Percentiles rank a stretch among this genome's conserved stretches.
Evolutionary conservation across 768 basidiomycete genomes (phyloP).

Genomic region (Termitomyces sp.): DNA sequence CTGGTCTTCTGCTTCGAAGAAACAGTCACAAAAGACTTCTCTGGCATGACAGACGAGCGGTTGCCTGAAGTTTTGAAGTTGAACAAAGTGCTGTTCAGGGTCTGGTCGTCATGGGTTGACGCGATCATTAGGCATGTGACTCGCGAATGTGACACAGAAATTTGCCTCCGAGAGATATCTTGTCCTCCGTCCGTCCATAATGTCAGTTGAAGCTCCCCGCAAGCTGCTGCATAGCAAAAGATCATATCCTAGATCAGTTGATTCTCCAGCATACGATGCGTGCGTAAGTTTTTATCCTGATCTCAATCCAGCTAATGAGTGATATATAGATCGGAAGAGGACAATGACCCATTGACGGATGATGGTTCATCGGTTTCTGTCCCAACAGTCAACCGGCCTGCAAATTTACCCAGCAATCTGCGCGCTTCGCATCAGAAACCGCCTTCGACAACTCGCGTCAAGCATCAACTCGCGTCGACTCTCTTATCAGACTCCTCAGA

Average conservation of each 20-base stretch:
- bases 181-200: conserved; percentile 7
- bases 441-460: conserved; percentile 22
- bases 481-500: conserved; percentile 66
- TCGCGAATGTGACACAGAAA: conserved; percentile 10
- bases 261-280: conserved; percentile 79
- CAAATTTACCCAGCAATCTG: conserved; percentile 17
- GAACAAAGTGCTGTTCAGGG: background rate
- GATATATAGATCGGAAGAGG: conserved; percentile 67
- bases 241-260: conserved; percentile 54
- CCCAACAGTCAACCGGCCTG: conserved; percentile 27
- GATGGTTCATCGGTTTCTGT: conserved; percentile 54
- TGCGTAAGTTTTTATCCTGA: conserved; percentile 16
- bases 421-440: conserved; percentile 28
- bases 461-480: conserved; percentile 51
- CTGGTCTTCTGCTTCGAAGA: background rate
- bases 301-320: background rate
- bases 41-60: conserved; percentile 11
- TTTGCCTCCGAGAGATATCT: conserved; percentile 7
- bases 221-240: conserved; percentile 52
- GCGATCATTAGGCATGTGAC: background rate
- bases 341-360: conserved; percentile 84
- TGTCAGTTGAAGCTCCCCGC: conserved; percentile 24
- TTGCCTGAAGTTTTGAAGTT: background rate
- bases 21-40: background rate
- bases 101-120: background rate